Percentiles rank a stretch among this genome's conserved stretches.
These are phyloP conservation scores for Mucor plumbeus DNA, from an alignment of 371 early-diverging fungal genomes.

Conservation along the genomic window DNA sequence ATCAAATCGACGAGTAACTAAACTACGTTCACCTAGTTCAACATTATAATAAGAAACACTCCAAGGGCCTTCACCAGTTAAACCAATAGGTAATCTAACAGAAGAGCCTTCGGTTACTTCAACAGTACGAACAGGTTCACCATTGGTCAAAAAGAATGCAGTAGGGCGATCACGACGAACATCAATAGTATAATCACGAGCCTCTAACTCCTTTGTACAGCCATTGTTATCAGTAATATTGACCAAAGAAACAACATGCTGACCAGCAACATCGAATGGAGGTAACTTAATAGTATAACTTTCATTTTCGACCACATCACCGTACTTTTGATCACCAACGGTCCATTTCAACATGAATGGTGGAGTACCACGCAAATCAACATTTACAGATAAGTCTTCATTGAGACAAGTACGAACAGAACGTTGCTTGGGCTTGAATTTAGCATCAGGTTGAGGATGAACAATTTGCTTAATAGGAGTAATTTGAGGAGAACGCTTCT, in stretches of 20 bases:
- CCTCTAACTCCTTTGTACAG: constrained; percentile 49
- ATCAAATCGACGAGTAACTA: constrained; percentile 18
- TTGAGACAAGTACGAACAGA: constrained; percentile 49
- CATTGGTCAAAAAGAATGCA: constrained; percentile 44
- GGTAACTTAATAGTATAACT: constrained; percentile 42
- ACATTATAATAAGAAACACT: constrained; percentile 44
- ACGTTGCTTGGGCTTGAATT: constrained; percentile 28
- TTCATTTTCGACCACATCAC: constrained; percentile 35
- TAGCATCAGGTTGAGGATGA: constrained; percentile 58
- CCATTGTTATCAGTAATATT: constrained; percentile 52
- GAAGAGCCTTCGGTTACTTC: constrained; percentile 40
- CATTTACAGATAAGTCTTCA: constrained; percentile 40
- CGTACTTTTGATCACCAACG: constrained; percentile 33
- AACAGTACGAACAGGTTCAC: constrained; percentile 24
- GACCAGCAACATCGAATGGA: constrained; percentile 41
- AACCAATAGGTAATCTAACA: constrained; percentile 41
- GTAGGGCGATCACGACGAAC: constrained; percentile 57
- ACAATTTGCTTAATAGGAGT: constrained; percentile 45
- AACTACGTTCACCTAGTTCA: constrained; percentile 27
- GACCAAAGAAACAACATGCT: constrained; percentile 47
- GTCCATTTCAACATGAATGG: constrained; percentile 49
- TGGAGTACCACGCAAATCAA: constrained; percentile 47
- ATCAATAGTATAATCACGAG: constrained; percentile 51
- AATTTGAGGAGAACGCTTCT: constrained; percentile 35
- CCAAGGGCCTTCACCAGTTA: constrained; percentile 59